Evolutionary conservation across 306 rosid genomes (phyloP).

Genomic region (Malus orientalis): DNA sequence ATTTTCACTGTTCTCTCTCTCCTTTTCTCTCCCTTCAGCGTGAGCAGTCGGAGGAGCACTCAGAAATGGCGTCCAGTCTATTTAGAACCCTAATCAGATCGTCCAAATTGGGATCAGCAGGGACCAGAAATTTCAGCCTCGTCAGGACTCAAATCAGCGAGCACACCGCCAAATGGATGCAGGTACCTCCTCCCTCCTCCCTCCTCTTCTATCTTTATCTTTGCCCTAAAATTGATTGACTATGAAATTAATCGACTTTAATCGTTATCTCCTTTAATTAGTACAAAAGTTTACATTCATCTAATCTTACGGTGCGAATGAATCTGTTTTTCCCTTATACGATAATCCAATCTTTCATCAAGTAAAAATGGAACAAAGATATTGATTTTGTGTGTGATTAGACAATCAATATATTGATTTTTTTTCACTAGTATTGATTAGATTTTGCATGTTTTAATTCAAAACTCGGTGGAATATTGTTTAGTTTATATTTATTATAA

Average conservation of each 20-base stretch:
- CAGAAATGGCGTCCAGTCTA: slow-evolving; percentile 62
- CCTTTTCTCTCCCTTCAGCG: background rate
- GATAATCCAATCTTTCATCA: background rate
- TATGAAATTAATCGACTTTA: background rate
- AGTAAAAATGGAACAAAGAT: background rate
- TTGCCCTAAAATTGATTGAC: background rate
- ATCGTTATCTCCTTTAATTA: background rate
- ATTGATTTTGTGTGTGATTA: background rate
- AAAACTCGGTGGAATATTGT: no score
- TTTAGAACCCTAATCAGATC: slow-evolving; percentile 54
- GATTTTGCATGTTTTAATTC: background rate
- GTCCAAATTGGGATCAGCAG: slow-evolving; percentile 25
- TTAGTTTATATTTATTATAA: no score
- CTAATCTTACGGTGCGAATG: background rate
- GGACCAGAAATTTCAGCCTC: slow-evolving; percentile 46
- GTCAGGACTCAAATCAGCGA: slow-evolving; percentile 45
- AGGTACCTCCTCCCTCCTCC: slow-evolving; percentile 26
- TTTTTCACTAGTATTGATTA: background rate
- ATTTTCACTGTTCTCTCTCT: background rate
- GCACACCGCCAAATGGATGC: slow-evolving; percentile 90
- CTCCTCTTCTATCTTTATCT: background rate
- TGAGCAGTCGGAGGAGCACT: background rate
- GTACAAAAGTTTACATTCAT: background rate
- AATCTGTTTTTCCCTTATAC: background rate
- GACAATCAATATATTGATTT: background rate